Base-by-base conservation (phyloP, 176 grass and related monocot genomes). In the Eremochloa ophiuroides region DNA sequence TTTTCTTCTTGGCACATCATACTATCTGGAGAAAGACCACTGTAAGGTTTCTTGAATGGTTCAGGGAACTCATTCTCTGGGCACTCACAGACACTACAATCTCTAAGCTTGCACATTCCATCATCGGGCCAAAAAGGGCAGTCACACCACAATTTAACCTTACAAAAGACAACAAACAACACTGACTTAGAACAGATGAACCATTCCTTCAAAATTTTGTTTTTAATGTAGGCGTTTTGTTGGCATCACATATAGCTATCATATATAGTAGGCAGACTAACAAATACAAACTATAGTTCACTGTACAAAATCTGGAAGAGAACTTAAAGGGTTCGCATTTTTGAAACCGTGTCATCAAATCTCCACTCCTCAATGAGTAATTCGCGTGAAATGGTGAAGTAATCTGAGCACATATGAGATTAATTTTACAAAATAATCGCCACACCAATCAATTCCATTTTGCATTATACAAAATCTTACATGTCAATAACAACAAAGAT, bases 121-220 rank as follows among this genome's bases (percentile, higher is more conserved):
- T 99, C 96, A 79, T 96, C 96, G 71, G 93, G 93, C 91, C 96
- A 99, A 66, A 99, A 95, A 64, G 91, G 93, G 69, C 96, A 99
- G 80, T 95, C 89, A 82, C 96, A 99, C 96, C 93, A 93, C 75
- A 99, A 75, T 84, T 99, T 99, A 84, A 89, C 93, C 96, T 96
- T 81, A 42, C 46, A 88, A 81, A 78, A 47, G 20, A 33, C 46
- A 75, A 47, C 25, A 58, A 75, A 53, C 0, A 68, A 41, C 25
- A 0, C 5, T 66, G 18, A 68, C 9, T 80, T 68, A 80, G 69
- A 74, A 66, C 66, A 77, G 33, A 53, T 40, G 53, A 71, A 31
- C 8, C 11, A 68, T 28, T 28, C n/a, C n/a, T n/a, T n/a, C n/a
- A n/a, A n/a, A n/a, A n/a, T n/a, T 4, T 61, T 60, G 28, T 69